Evolutionary conservation across 805 yeast species (phyloP).

Genomic region (Myxozyma vanderwaltii): DNA sequence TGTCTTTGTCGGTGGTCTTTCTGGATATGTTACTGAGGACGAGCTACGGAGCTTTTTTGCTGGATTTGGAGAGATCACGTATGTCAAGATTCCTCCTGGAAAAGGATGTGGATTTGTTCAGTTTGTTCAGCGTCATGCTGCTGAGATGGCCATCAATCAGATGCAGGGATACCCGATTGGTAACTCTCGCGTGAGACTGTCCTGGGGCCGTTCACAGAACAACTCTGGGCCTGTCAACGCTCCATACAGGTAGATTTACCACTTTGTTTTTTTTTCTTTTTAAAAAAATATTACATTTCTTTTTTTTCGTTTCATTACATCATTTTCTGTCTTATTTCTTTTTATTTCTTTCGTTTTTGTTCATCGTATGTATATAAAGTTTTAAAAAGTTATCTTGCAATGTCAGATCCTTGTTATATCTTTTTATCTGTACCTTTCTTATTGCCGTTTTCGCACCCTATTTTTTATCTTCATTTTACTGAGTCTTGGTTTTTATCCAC

Average conservation of each 20-base stretch:
- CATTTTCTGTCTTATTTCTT: background rate
- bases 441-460: background rate
- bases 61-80: conserved; percentile 73
- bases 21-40: conserved; percentile 57
- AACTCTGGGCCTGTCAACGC: conserved; percentile 38
- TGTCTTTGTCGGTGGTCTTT: conserved; percentile 67
- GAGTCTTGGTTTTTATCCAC: conserved; percentile 27
- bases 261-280: conserved; percentile 1
- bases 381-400: conserved; percentile 9
- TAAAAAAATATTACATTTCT: too few species aligned
- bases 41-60: conserved; percentile 64
- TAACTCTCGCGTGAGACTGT: conserved; percentile 75
- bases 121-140: conserved; percentile 72
- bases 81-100: conserved; percentile 77
- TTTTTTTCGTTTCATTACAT: background rate
- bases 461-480: conserved; percentile 20
- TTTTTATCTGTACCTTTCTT: conserved; percentile 17
- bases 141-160: conserved; percentile 79
- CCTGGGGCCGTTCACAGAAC: conserved; percentile 77
- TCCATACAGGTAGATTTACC: conserved; percentile 38
- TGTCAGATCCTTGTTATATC: conserved; percentile 15
- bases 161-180: conserved; percentile 92
- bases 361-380: conserved; percentile 17
- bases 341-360: conserved; percentile 1
- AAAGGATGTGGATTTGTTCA: conserved; percentile 89